A percentile compares a stretch with the other conserved stretches of the same genome.
These are phyloP conservation scores for Hanseniaspora hatyaiensis DNA, from an alignment of 805 yeast species.

Conservation along the genomic window DNA sequence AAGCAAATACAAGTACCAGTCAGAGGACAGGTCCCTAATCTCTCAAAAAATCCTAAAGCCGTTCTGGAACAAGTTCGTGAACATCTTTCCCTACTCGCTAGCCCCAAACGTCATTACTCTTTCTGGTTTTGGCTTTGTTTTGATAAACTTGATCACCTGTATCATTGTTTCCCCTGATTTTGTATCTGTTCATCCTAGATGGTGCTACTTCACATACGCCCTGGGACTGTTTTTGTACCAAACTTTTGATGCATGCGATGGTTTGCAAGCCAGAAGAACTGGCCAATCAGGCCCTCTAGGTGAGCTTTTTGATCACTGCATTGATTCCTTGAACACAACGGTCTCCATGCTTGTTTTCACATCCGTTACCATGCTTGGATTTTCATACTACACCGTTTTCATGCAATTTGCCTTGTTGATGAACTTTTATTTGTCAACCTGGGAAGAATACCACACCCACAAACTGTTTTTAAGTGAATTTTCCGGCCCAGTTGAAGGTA, in stretches of 20 bases:
- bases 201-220: conserved; percentile 71
- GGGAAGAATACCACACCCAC: conserved; percentile 94
- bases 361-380: conserved; percentile 68
- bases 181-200: conserved; percentile 47
- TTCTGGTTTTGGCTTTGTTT: conserved; percentile 60
- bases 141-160: conserved; percentile 51
- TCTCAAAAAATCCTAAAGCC: conserved; percentile 68
- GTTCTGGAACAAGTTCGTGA: conserved; percentile 67
- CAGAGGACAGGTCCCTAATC: conserved; percentile 70
- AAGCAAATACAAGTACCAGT: conserved; percentile 47
- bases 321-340: conserved; percentile 65
- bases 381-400: conserved; percentile 46
- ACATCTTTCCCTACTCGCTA: conserved; percentile 69
- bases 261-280: conserved; percentile 86
- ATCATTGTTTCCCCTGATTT: conserved; percentile 64
- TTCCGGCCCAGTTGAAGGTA: conserved; percentile 95
- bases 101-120: conserved; percentile 90
- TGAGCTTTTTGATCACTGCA: conserved; percentile 85
- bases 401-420: conserved; percentile 64
- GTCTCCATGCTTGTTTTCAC: conserved; percentile 63
- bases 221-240: conserved; percentile 79
- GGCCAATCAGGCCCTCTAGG: conserved; percentile 94
- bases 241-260: conserved; percentile 94
- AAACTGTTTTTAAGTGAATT: conserved; percentile 62
- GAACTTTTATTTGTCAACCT: conserved; percentile 79